phyloP scores from a whole-genome alignment of 2,329 filamentous ascomycete genomes.

The Aureobasidium uvarum region DNA sequence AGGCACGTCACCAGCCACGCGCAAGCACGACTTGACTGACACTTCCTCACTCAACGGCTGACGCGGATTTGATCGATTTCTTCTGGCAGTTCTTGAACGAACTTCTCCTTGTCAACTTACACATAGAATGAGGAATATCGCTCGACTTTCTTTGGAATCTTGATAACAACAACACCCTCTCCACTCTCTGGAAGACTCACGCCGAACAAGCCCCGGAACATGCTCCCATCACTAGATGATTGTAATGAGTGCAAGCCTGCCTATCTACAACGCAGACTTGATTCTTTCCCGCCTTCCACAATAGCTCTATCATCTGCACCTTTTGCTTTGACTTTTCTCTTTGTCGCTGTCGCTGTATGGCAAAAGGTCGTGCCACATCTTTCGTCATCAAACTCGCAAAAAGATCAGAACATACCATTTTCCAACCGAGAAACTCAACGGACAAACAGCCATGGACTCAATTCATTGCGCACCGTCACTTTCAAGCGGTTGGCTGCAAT shows the following conservation, averaged over 20 bases:
- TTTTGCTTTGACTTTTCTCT: slow-evolving; percentile 67
- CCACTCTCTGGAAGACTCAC: background rate
- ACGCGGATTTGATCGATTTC: slow-evolving; percentile 18
- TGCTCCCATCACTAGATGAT: slow-evolving; percentile 36
- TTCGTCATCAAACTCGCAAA: slow-evolving; percentile 52
- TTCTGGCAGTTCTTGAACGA: background rate
- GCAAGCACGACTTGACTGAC: slow-evolving; percentile 17
- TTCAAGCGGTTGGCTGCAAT: slow-evolving; percentile 45
- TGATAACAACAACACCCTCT: background rate
- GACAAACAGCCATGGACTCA: slow-evolving; percentile 38
- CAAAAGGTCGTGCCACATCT: slow-evolving; percentile 72
- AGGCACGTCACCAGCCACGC: slow-evolving; percentile 20
- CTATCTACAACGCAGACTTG: slow-evolving; percentile 45
- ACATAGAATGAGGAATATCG: background rate
- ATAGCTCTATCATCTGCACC: slow-evolving; percentile 63
- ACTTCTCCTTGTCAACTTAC: background rate
- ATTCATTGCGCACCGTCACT: slow-evolving; percentile 31
- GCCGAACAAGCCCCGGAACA: slow-evolving; percentile 2
- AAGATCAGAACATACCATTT: slow-evolving; percentile 62
- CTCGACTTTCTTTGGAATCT: too few species aligned
- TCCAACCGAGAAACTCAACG: slow-evolving; percentile 53
- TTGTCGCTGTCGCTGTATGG: slow-evolving; percentile 62
- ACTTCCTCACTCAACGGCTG: slow-evolving; percentile 5
- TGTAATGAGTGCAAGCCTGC: slow-evolving; percentile 61
- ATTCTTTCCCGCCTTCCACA: slow-evolving; percentile 48